phyloP scores from a whole-genome alignment of 2,329 filamentous ascomycete species.

The Penicillium sp. region DNA sequence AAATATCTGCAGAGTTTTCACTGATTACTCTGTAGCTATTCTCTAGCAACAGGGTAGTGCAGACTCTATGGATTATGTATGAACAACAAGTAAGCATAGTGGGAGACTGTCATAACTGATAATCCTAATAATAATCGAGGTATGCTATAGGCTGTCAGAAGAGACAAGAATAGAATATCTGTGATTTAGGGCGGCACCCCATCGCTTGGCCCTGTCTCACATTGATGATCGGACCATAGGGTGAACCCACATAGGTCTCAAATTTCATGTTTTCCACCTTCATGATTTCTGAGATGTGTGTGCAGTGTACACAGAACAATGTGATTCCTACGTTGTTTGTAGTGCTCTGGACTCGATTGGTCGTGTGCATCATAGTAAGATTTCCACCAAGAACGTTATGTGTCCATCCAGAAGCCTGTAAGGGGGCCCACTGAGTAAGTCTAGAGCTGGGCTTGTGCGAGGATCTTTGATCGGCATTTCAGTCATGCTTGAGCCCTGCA shows the following conservation, averaged over 20 bases:
- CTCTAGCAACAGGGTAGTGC: neutral
- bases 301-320: neutral
- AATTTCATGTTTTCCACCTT: neutral
- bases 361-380: neutral
- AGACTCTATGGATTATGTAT: neutral
- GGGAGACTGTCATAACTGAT: neutral
- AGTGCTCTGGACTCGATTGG: neutral
- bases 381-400: constrained; percentile 3
- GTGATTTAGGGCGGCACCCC: neutral
- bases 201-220: constrained; percentile 21
- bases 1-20: neutral
- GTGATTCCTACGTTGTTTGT: neutral
- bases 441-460: constrained; percentile 9
- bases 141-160: neutral
- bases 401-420: constrained; percentile 9
- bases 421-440: constrained; percentile 12
- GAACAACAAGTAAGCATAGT: neutral
- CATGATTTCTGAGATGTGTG: neutral
- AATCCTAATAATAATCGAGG: neutral
- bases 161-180: constrained; percentile 6
- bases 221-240: constrained; percentile 12
- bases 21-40: neutral
- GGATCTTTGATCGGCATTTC: constrained; percentile 12
- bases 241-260: neutral
- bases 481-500: constrained; percentile 1